Evolutionary conservation across 345 rosid species (phyloP).

Genomic region (Combretum micranthum): DNA sequence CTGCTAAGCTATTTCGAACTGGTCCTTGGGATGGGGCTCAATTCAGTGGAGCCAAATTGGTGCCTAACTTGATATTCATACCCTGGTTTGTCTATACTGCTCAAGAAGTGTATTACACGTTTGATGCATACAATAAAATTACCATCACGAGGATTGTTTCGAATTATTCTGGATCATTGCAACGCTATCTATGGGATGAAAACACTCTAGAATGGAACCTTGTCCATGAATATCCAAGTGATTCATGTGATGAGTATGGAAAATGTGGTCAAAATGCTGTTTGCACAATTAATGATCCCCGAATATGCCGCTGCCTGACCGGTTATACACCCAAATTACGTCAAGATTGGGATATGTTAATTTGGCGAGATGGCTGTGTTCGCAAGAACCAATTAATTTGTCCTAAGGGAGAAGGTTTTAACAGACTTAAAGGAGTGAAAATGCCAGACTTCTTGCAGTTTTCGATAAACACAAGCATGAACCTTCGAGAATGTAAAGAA

Average conservation of each 20-base stretch:
- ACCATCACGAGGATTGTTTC: background rate
- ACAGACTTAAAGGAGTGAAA: slow-evolving; percentile 10
- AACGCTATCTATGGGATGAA: slow-evolving; percentile 1
- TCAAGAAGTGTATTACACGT: slow-evolving; percentile 6
- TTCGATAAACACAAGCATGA: background rate
- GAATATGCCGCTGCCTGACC: slow-evolving; percentile 18
- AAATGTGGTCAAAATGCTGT: slow-evolving; percentile 9
- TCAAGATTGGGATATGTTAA: slow-evolving; percentile 14
- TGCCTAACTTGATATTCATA: background rate
- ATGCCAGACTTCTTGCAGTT: slow-evolving; percentile 12
- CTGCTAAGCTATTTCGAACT: background rate
- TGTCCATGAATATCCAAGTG: background rate
- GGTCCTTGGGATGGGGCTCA: slow-evolving; percentile 6
- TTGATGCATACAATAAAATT: background rate
- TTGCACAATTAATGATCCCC: slow-evolving; percentile 1
- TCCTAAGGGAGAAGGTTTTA: slow-evolving; percentile 11
- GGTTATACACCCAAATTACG: slow-evolving; percentile 22
- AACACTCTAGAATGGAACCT: background rate
- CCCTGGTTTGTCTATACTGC: background rate
- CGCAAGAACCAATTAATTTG: slow-evolving; percentile 13
- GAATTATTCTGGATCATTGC: background rate
- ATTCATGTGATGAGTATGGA: slow-evolving; percentile 10
- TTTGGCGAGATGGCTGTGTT: slow-evolving; percentile 23
- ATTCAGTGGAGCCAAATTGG: background rate
- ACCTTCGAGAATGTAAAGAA: background rate